A percentile compares a stretch with the other conserved stretches of the same genome.
These are phyloP conservation scores for Globisporangium spiculum DNA, from an alignment of 352 stramenopile species.

Conservation along the genomic window DNA sequence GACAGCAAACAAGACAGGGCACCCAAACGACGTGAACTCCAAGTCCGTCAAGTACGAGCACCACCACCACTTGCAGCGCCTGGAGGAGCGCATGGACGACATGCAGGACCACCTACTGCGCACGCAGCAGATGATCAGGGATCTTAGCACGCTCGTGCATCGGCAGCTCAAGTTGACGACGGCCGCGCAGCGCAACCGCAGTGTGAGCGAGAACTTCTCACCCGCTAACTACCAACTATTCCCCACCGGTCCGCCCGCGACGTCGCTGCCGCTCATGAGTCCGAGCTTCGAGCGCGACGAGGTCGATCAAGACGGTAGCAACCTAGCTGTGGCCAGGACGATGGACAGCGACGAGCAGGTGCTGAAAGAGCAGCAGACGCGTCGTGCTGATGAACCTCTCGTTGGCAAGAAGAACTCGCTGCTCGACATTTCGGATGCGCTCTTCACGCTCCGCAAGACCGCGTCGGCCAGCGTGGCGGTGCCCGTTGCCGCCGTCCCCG, in stretches of 20 bases:
- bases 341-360: neutral
- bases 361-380: neutral
- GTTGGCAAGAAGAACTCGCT: neutral
- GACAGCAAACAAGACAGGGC: neutral
- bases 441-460: neutral
- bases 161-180: constrained; percentile 41
- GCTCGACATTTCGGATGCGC: neutral
- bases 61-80: constrained; percentile 19
- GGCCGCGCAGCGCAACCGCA: constrained; percentile 31
- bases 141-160: constrained; percentile 42
- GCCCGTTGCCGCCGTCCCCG: neutral
- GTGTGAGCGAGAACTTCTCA: constrained; percentile 31
- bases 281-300: constrained; percentile 7
- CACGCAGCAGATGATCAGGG: constrained; percentile 51
- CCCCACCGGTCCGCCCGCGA: neutral
- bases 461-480: neutral
- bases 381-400: neutral
- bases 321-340: neutral
- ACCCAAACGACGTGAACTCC: no score
- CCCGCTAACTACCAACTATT: constrained; percentile 21
- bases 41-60: neutral
- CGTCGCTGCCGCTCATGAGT: constrained; percentile 5
- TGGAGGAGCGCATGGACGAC: constrained; percentile 44
- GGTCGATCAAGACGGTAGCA: neutral
- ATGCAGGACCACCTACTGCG: constrained; percentile 38